Conservation (phyloP, 1,139 yeast species). For the Debaryomycetaceae sp. region DNA sequence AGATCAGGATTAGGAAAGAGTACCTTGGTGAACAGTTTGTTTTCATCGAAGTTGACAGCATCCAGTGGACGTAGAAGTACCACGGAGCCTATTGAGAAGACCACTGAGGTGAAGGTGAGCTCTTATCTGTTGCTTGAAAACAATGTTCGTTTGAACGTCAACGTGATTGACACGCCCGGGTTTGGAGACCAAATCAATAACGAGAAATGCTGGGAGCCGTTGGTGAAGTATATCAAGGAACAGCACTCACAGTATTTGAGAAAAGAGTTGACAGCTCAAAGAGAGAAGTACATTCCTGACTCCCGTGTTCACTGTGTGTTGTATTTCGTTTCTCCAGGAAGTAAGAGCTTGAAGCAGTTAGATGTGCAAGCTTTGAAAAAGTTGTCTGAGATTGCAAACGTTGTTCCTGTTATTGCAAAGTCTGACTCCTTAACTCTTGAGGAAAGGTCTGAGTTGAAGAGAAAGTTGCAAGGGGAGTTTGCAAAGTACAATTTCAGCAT, state of each 20-base stretch:
- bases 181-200: conserved; percentile 96
- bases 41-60: conserved; percentile 75
- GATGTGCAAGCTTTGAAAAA: conserved; percentile 83
- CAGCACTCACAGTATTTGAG: conserved; percentile 92
- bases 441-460: conserved; percentile 79
- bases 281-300: conserved; percentile 80
- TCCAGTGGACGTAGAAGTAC: conserved; percentile 67
- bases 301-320: conserved; percentile 94
- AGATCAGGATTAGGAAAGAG: conserved; percentile 94
- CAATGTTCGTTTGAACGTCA: conserved; percentile 79
- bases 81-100: conserved; percentile 74
- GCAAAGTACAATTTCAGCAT: conserved; percentile 68
- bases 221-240: conserved; percentile 91
- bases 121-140: conserved; percentile 73
- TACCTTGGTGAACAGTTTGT: conserved; percentile 84
- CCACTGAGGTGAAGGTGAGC: conserved; percentile 81
- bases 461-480: conserved; percentile 73
- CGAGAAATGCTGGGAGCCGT: conserved; percentile 96
- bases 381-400: conserved; percentile 87
- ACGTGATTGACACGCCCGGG: conserved; percentile 95
- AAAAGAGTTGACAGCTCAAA: conserved; percentile 93
- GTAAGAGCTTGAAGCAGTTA: conserved; percentile 72
- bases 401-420: conserved; percentile 93
- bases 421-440: conserved; percentile 84
- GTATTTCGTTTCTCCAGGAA: conserved; percentile 88